phyloP scores from a whole-genome alignment of 2,329 filamentous ascomycete species.

The Venturia asperata region DNA sequence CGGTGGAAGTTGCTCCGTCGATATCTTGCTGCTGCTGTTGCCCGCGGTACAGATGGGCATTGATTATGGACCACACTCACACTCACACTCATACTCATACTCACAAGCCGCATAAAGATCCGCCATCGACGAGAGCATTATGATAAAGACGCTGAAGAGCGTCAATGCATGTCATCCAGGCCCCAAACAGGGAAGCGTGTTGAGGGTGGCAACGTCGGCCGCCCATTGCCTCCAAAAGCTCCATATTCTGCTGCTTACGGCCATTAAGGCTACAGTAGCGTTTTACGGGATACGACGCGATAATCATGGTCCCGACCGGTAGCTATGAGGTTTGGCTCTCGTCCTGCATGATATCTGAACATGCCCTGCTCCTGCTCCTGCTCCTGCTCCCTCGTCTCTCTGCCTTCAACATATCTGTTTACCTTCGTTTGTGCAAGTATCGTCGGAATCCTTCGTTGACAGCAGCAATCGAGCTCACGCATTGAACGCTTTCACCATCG shows the following conservation, averaged over 20 bases:
- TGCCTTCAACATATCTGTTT: neutral
- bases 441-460: neutral
- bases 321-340: neutral
- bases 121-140: too few species aligned
- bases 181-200: too few species aligned
- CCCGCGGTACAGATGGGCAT: too few species aligned
- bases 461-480: neutral
- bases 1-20: neutral
- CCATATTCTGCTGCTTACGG: neutral
- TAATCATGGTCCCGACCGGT: conserved; percentile 3
- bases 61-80: too few species aligned
- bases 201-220: neutral
- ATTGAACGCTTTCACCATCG: neutral
- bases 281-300: neutral
- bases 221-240: neutral
- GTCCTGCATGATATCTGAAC: neutral
- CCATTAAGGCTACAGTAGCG: neutral
- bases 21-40: too few species aligned
- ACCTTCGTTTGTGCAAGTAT: neutral
- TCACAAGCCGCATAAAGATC: too few species aligned
- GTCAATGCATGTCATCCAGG: neutral
- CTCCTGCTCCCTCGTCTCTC: neutral
- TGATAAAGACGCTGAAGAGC: too few species aligned
- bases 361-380: neutral
- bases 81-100: too few species aligned